Conservation (phyloP, 768 basidiomycete species). For the Lactarius hengduanensis region DNA sequence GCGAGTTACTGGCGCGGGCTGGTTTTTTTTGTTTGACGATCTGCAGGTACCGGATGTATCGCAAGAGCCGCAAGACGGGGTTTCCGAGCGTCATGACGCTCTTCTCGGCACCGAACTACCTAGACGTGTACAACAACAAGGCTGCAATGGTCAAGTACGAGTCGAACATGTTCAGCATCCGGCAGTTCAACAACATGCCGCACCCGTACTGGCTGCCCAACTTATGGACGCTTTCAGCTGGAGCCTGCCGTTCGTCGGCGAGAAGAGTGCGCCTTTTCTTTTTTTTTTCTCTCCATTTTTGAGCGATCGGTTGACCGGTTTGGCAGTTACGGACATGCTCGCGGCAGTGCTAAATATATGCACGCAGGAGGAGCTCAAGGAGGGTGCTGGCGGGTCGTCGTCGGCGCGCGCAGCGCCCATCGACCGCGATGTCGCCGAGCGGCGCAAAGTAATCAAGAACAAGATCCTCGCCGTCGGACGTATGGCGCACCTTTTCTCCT, state of each 20-base stretch:
- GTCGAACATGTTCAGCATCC: constrained; percentile 97
- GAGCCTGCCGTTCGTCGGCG: constrained; percentile 95
- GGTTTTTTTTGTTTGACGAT: background rate
- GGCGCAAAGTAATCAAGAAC: constrained; percentile 92
- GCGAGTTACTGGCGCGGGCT: constrained; percentile 3
- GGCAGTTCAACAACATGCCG: constrained; percentile 95
- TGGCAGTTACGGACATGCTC: constrained; percentile 94
- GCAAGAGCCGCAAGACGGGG: constrained; percentile 96
- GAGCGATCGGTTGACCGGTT: constrained; percentile 2
- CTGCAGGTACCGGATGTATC: constrained; percentile 92
- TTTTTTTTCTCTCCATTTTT: background rate
- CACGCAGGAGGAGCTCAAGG: constrained; percentile 95
- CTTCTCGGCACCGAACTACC: constrained; percentile 97
- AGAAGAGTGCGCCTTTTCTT: constrained; percentile 72
- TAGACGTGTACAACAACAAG: constrained; percentile 99
- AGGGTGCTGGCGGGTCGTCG: constrained; percentile 47
- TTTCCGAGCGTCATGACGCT: constrained; percentile 99
- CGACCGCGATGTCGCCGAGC: constrained; percentile 60
- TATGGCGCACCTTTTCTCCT: constrained; percentile 92
- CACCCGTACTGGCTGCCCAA: constrained; percentile 96
- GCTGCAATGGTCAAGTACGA: constrained; percentile 99
- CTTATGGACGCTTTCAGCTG: constrained; percentile 97
- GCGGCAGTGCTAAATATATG: constrained; percentile 97
- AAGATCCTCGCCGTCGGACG: constrained; percentile 97
- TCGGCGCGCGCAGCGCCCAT: background rate